These are phyloP conservation scores for Picea glauca DNA, from an alignment of 75 land plant species.

Conservation along the genomic window DNA sequence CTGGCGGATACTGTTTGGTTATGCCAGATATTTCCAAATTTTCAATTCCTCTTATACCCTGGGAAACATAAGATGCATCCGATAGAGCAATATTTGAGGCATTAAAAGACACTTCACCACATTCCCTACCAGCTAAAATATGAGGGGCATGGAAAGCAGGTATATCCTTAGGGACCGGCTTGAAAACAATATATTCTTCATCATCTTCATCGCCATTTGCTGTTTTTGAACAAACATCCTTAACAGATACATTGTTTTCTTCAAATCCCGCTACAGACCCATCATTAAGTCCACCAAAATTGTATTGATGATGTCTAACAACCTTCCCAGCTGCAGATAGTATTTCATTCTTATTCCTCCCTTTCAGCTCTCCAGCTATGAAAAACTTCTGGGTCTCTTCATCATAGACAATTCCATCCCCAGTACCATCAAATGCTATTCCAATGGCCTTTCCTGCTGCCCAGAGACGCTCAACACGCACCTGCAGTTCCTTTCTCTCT, in stretches of 20 bases:
- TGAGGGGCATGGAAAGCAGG: neutral
- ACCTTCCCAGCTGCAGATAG: neutral
- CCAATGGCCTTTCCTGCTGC: constrained; percentile 48
- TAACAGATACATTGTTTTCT: neutral
- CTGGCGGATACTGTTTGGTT: neutral
- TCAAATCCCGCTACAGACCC: neutral
- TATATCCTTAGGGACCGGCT: constrained; percentile 6
- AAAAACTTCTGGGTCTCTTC: constrained; percentile 25
- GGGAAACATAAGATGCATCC: neutral
- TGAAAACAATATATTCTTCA: constrained; percentile 8
- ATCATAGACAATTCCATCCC: constrained; percentile 45
- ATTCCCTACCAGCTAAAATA: neutral
- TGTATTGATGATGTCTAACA: neutral
- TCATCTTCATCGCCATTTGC: constrained; percentile 6
- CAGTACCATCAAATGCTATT: constrained; percentile 26
- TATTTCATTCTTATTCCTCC: constrained; percentile 7
- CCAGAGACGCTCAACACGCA: constrained; percentile 40
- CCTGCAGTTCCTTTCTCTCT: constrained; percentile 18
- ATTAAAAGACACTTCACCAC: neutral
- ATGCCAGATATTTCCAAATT: neutral
- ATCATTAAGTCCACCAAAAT: neutral
- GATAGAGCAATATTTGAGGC: neutral
- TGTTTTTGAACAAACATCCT: neutral
- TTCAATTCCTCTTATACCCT: neutral
- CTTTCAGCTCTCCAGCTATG: constrained; percentile 19